phyloP scores from a whole-genome alignment of 2,329 filamentous ascomycete species.

The Lachnellula suecica region DNA sequence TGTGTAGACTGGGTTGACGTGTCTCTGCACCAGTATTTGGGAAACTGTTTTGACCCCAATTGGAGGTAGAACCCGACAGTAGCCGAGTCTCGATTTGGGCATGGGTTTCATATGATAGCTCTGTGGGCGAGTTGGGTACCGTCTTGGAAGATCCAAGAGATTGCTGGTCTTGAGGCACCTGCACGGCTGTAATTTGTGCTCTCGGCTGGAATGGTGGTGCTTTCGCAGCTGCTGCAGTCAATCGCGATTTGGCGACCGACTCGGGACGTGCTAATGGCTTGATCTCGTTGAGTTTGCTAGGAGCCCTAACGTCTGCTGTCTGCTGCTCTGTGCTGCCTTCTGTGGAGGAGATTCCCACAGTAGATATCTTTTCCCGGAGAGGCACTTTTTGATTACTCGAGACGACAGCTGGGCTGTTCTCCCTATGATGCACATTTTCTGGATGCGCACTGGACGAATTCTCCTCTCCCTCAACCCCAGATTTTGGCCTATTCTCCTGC shows the following conservation, averaged over 20 bases:
- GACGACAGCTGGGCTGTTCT: neutral
- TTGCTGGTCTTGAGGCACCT: neutral
- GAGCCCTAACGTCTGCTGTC: neutral
- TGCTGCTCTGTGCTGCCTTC: neutral
- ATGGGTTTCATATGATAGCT: constrained; percentile 11
- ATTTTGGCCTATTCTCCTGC: constrained; percentile 11
- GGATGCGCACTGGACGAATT: neutral
- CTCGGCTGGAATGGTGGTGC: constrained; percentile 36
- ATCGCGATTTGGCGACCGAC: constrained; percentile 21
- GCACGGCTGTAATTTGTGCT: constrained; percentile 9
- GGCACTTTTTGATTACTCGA: neutral
- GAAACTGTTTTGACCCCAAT: constrained; percentile 14
- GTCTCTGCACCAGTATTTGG: neutral
- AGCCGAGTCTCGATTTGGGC: constrained; percentile 23
- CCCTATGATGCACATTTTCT: neutral
- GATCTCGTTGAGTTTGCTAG: neutral
- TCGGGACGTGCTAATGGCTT: constrained; percentile 6
- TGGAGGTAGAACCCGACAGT: constrained; percentile 18
- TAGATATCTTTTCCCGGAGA: neutral
- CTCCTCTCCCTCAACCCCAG: neutral
- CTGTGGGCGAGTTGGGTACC: neutral
- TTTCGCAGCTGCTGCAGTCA: constrained; percentile 33
- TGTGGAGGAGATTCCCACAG: neutral
- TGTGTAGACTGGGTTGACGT: constrained; percentile 5
- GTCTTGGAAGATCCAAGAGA: neutral